phyloP scores from a whole-genome alignment of 352 stramenopile genomes.

The Pythium pyrilobum region DNA sequence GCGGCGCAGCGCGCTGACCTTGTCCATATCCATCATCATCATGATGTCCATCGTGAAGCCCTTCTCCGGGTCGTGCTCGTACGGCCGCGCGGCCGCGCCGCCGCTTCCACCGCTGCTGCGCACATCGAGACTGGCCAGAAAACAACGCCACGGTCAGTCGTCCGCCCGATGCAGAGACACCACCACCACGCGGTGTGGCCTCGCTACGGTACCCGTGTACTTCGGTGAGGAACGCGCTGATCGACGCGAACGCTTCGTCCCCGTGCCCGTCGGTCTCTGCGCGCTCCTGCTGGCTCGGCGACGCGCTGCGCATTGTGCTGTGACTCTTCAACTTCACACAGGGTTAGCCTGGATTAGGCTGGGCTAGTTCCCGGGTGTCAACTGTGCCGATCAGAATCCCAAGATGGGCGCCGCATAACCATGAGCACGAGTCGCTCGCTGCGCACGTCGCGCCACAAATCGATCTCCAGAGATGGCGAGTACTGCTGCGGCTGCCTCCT shows the following conservation, averaged over 20 bases:
- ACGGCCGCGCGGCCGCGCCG: slow-evolving; percentile 22
- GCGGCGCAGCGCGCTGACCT: slow-evolving; percentile 73
- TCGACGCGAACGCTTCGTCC: not conserved
- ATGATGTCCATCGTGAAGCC: slow-evolving; percentile 90
- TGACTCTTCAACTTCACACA: not conserved
- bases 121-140: too few relatives aligned
- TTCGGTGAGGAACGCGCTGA: slow-evolving; percentile 18
- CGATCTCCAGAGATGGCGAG: too few relatives aligned
- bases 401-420: too few relatives aligned
- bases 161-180: too few relatives aligned
- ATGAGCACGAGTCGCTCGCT: too few relatives aligned
- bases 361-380: not conserved
- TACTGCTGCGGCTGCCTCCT: slow-evolving; percentile 9
- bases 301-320: not conserved
- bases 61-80: slow-evolving; percentile 75
- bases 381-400: too few relatives aligned
- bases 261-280: not conserved
- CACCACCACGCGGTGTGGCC: too few relatives aligned
- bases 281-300: not conserved
- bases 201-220: not conserved
- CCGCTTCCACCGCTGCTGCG: not conserved
- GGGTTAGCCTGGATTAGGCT: not conserved
- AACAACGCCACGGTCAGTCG: too few relatives aligned
- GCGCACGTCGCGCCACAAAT: too few relatives aligned
- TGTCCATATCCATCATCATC: slow-evolving; percentile 90